phyloP scores from a whole-genome alignment of 441 rosid genomes.

The Aquilaria agallochum region DNA sequence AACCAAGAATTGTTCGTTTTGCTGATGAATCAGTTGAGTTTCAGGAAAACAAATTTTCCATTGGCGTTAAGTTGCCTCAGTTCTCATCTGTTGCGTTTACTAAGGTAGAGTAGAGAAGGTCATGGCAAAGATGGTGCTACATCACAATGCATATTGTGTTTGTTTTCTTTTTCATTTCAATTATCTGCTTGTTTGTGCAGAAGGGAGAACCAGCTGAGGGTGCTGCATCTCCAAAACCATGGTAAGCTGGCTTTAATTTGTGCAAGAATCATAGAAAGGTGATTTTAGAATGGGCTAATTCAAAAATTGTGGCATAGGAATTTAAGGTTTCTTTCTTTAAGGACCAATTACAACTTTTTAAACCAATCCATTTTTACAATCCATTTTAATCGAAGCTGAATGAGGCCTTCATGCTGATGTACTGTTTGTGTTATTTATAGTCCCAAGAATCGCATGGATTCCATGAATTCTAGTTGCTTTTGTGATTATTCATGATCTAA shows the following conservation, averaged over 20 bases:
- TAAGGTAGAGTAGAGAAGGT: slow-evolving; percentile 31
- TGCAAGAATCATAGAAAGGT: not conserved
- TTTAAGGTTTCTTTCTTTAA: no score
- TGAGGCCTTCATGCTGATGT: not conserved
- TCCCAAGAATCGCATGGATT: no score
- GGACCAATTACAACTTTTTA: no score
- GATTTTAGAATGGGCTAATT: no score
- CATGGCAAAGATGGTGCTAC: not conserved
- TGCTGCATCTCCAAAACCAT: slow-evolving; percentile 24
- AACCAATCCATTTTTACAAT: no score
- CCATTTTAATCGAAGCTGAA: slow-evolving; percentile 45
- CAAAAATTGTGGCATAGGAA: no score
- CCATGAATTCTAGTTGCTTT: no score
- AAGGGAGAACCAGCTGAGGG: slow-evolving; percentile 19
- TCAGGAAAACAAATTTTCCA: slow-evolving; percentile 14
- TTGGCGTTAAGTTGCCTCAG: slow-evolving; percentile 48
- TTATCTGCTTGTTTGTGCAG: slow-evolving; percentile 24
- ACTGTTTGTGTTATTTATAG: no score
- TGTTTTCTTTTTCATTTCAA: slow-evolving; percentile 9
- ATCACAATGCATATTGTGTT: slow-evolving; percentile 1
- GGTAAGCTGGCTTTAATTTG: slow-evolving; percentile 32
- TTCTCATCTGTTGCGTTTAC: slow-evolving; percentile 84
- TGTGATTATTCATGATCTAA: no score
- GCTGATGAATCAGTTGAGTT: slow-evolving; percentile 28
- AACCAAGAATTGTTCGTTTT: slow-evolving; percentile 53